Base-by-base conservation (phyloP, 495 filamentous ascomycete species). In the Echria macrotheca region DNA sequence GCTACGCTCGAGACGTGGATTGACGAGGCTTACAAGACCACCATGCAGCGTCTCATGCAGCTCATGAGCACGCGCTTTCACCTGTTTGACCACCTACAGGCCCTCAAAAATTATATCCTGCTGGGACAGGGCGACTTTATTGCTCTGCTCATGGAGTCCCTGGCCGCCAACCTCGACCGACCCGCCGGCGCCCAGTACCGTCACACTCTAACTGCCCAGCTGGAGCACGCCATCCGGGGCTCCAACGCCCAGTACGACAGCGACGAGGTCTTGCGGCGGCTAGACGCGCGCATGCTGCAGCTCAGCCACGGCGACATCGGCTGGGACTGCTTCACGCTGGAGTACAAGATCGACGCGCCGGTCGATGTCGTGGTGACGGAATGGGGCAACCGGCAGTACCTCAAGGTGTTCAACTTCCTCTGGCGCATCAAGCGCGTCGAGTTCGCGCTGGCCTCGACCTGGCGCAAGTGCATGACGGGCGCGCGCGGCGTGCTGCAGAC, bases 371-470 rank as follows among this genome's bases (percentile, higher is more conserved):
- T 99, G 44, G 91, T 99, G 10, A 96, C 91, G 1, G 87, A 91
- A 1, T 95, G 87, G 80, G 89, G 86, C 28, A 91, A 87, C 46
- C 87, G 88, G 2, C 91, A 97, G 61, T 99, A 99, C 65, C 83
- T 99, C 52, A 96, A 96, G 59, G 87, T 97, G 22, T 99, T 99
- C 81, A 99, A 99, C 65, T 96, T 99, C 66, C 81, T 99, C 3
- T 99, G 94, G 94, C 87, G 94, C 46, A 83, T 97, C 56, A 99
- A 99, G 67, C 84, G 94, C 37, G 91, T 99, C 41, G 94, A 97
- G 62, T 99, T 97, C 64, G 89, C 86, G 0, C 78, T 99, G 0
- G 77, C 80, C 15, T 89, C 85, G 31, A 90, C 87, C 32, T 99
- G 94, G 94, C 82, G 90, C 42, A 89, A 91, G 50, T 94, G 85